Percentiles rank a stretch among this genome's conserved stretches.
These are phyloP conservation scores for Trichophaea hybrida DNA, from an alignment of 2,329 filamentous ascomycete species.

Conservation along the genomic window DNA sequence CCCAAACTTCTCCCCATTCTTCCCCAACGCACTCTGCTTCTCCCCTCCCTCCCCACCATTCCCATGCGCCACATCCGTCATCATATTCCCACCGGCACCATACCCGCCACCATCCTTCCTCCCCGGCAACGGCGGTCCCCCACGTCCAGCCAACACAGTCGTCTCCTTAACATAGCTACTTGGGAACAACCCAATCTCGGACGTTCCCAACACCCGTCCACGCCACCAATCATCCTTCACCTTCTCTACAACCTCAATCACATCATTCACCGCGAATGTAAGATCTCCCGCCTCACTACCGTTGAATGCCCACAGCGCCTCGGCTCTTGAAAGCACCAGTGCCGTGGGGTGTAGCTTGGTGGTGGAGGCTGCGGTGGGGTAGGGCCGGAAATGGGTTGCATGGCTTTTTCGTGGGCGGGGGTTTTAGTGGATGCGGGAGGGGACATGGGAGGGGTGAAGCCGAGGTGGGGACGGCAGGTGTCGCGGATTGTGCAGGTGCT, in stretches of 20 bases:
- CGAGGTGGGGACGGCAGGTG: constrained; percentile 14
- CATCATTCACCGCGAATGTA: constrained; percentile 11
- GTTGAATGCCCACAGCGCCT: constrained; percentile 18
- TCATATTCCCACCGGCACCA: constrained; percentile 19
- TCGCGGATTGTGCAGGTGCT: constrained; percentile 15
- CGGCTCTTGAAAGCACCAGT: constrained; percentile 14
- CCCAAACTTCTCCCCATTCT: constrained; percentile 24
- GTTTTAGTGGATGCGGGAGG: constrained; percentile 5
- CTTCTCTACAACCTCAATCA: constrained; percentile 19
- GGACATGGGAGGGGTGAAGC: constrained; percentile 12
- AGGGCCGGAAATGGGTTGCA: constrained; percentile 7
- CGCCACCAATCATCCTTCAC: constrained; percentile 23
- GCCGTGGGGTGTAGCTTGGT: constrained; percentile 12
- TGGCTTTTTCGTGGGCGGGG: constrained; percentile 1
- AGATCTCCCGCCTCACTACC: constrained; percentile 17
- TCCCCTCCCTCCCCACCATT: constrained; percentile 9
- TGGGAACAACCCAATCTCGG: constrained; percentile 15
- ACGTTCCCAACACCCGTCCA: constrained; percentile 12
- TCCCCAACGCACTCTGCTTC: constrained; percentile 9
- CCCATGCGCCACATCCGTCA: constrained; percentile 20
- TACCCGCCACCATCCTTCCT: constrained; percentile 5
- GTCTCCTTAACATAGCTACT: constrained; percentile 17
- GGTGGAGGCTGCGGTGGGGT: constrained; percentile 5
- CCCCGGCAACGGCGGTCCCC: constrained; percentile 5
- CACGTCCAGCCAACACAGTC: constrained; percentile 3